Conservation (phyloP, 73 alveolate species). For the Durusdinium trenchii region DNA sequence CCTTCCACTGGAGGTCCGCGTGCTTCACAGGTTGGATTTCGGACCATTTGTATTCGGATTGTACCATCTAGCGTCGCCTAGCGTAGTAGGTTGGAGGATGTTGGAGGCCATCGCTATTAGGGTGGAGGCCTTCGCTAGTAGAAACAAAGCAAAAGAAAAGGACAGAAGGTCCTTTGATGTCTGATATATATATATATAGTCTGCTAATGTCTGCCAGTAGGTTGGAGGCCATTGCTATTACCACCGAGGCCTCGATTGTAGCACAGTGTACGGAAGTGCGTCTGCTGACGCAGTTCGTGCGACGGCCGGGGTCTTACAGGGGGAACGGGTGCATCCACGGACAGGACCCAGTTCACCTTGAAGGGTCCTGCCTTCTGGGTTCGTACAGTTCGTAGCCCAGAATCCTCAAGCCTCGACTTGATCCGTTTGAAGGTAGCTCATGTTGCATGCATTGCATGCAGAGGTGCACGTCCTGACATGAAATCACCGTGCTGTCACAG, state of each 20-base stretch:
- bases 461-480: neutral
- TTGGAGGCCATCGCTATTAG: too few relatives aligned
- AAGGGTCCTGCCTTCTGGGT: too few relatives aligned
- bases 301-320: neutral
- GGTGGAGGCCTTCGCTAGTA: too few relatives aligned
- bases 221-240: too few relatives aligned
- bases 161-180: too few relatives aligned
- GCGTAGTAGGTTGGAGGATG: too few relatives aligned
- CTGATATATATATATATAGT: too few relatives aligned
- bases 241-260: conserved; percentile 31
- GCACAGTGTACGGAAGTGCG: conserved; percentile 59
- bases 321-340: neutral
- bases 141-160: too few relatives aligned
- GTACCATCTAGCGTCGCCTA: neutral
- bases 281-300: conserved; percentile 61
- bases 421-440: neutral
- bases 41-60: neutral
- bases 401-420: too few relatives aligned
- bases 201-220: too few relatives aligned
- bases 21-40: neutral
- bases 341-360: neutral
- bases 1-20: neutral
- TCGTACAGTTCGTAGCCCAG: too few relatives aligned
- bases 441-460: neutral
- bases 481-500: neutral